Evolutionary conservation across 2,329 filamentous ascomycete genomes (phyloP).

Genomic region (Penicillium corylophilum): DNA sequence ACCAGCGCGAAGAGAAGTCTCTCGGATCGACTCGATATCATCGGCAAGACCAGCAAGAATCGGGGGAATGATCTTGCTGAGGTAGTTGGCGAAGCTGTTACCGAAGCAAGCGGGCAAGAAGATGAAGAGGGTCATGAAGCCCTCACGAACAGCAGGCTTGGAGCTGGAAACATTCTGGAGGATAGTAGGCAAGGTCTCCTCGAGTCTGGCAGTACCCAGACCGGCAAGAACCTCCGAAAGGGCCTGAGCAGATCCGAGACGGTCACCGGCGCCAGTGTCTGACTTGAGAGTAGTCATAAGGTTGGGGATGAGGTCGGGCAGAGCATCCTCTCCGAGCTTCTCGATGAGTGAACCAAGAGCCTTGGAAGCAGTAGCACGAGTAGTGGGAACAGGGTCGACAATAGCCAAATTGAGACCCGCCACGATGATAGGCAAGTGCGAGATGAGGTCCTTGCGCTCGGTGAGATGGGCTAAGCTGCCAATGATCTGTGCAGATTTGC

Average conservation of each 20-base stretch:
- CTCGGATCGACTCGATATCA: conserved; percentile 92
- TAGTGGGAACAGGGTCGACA: conserved; percentile 94
- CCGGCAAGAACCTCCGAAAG: conserved; percentile 95
- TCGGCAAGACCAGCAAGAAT: conserved; percentile 93
- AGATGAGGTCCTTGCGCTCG: conserved; percentile 87
- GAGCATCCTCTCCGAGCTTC: conserved; percentile 93
- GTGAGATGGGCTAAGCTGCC: conserved; percentile 96
- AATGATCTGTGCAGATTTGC: conserved; percentile 96
- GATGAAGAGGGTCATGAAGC: conserved; percentile 99
- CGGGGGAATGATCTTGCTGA: conserved; percentile 91
- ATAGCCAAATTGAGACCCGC: conserved; percentile 84
- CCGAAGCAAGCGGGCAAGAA: conserved; percentile 98
- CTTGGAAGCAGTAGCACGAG: conserved; percentile 91
- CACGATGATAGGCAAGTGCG: conserved; percentile 88
- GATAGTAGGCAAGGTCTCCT: conserved; percentile 94
- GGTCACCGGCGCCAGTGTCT: conserved; percentile 92
- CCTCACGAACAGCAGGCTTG: conserved; percentile 87
- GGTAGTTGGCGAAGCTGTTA: conserved; percentile 95
- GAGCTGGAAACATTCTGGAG: conserved; percentile 91
- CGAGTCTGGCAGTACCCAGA: conserved; percentile 83
- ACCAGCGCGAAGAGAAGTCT: conserved; percentile 92
- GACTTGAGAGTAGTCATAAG: conserved; percentile 98
- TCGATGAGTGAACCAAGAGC: conserved; percentile 95
- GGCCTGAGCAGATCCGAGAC: conserved; percentile 92
- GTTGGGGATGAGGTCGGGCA: conserved; percentile 94